phyloP scores from a whole-genome alignment of 73 alveolate genomes.

The Durusdinium trenchii region DNA sequence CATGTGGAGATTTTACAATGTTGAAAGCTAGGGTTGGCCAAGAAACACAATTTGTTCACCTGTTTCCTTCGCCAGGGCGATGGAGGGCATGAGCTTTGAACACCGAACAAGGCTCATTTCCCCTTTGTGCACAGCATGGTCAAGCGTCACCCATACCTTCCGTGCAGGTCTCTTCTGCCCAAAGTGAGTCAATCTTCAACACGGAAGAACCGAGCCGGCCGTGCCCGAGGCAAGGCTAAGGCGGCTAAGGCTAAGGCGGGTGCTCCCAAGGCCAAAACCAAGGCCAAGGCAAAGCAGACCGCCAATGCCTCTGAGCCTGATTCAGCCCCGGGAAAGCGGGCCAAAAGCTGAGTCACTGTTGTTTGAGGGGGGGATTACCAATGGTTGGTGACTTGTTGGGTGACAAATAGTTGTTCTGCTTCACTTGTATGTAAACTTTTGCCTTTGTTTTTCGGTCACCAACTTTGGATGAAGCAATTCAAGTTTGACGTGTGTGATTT shows the following conservation, averaged over 20 bases:
- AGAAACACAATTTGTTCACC: background rate
- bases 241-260: background rate
- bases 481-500: slow-evolving; percentile 15
- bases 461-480: background rate
- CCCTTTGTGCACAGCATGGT: background rate
- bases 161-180: background rate
- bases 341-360: background rate
- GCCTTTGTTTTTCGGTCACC: background rate
- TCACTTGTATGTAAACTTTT: too few relatives aligned
- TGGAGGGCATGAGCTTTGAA: background rate
- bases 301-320: background rate
- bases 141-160: background rate
- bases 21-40: background rate
- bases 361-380: background rate
- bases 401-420: too few relatives aligned
- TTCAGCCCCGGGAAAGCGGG: background rate
- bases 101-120: background rate
- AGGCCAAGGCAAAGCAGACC: background rate
- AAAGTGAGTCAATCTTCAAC: background rate
- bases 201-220: background rate
- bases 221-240: background rate
- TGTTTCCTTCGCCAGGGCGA: background rate
- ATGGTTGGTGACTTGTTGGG: background rate
- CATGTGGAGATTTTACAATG: background rate
- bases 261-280: slow-evolving; percentile 16